phyloP scores from a whole-genome alignment of 2,329 filamentous ascomycete species.

The Bretziella fagacearum region DNA sequence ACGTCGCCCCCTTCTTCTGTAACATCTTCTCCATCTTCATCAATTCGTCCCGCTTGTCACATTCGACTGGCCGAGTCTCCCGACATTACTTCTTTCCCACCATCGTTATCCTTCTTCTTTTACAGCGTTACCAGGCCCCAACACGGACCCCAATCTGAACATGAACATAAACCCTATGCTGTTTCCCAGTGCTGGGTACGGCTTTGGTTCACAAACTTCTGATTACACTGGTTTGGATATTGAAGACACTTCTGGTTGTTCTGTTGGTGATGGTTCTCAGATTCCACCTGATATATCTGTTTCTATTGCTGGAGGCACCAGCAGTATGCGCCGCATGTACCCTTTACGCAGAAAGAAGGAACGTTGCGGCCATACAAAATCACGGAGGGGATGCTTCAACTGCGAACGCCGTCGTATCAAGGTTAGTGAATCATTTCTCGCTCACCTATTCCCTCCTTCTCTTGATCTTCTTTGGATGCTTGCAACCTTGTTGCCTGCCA shows the following conservation, averaged over 20 bases:
- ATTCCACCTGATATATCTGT: conserved; percentile 8
- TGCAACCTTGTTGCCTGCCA: background rate
- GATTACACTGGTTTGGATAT: conserved; percentile 10
- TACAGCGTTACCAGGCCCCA: background rate
- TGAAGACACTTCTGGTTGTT: conserved; percentile 11
- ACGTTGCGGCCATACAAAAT: conserved; percentile 48
- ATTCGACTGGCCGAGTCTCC: background rate
- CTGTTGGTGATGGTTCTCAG: conserved; percentile 9
- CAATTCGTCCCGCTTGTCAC: background rate
- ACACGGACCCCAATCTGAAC: conserved; percentile 10
- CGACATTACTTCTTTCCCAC: conserved; percentile 1
- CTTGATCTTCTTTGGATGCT: background rate
- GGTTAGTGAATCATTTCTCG: conserved; percentile 22
- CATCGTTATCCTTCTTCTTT: conserved; percentile 1
- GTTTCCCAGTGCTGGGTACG: conserved; percentile 7
- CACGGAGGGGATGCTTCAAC: conserved; percentile 47
- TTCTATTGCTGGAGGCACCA: background rate
- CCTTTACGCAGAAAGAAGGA: conserved; percentile 20
- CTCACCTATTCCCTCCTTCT: background rate
- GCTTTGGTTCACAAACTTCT: conserved; percentile 6
- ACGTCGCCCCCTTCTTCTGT: background rate
- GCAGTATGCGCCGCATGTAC: conserved; percentile 1
- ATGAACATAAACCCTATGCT: conserved; percentile 9
- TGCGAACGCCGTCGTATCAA: conserved; percentile 52
- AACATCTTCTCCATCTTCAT: background rate